Evolutionary conservation across 148 eudicot genomes (phyloP).

Genomic region (Persicaria tinctoria): DNA sequence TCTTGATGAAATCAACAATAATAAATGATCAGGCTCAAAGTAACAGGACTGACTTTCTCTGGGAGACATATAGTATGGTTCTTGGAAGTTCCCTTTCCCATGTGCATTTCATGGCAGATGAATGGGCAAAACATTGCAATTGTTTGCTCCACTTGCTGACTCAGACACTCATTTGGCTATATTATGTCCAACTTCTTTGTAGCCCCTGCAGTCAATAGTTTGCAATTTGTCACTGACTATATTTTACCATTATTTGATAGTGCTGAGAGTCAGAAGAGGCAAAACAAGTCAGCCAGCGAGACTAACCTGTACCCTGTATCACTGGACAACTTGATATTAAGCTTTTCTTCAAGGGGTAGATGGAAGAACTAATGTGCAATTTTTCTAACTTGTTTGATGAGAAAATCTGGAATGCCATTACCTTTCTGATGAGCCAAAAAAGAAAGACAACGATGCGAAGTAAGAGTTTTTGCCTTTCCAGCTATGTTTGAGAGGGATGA

Average conservation of each 20-base stretch:
- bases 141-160: no score
- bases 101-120: no score
- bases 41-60: no score
- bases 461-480: not conserved
- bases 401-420: constrained; percentile 70
- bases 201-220: constrained; percentile 55
- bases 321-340: constrained; percentile 65
- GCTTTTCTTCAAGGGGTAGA: constrained; percentile 71
- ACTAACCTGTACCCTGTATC: constrained; percentile 78
- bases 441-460: not conserved
- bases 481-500: not conserved
- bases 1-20: no score
- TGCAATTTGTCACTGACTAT: not conserved
- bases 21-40: no score
- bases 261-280: constrained; percentile 5
- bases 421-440: constrained; percentile 53
- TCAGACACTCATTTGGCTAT: constrained; percentile 87
- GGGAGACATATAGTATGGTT: no score
- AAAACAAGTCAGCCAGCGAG: not conserved
- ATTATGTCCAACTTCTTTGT: constrained; percentile 85
- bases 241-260: not conserved
- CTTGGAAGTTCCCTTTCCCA: no score
- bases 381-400: constrained; percentile 53
- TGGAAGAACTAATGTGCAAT: constrained; percentile 56
- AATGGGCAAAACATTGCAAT: no score